Evolutionary conservation across 2,329 filamentous ascomycete genomes (phyloP).

Genomic region (Fusarium austroafricanum): DNA sequence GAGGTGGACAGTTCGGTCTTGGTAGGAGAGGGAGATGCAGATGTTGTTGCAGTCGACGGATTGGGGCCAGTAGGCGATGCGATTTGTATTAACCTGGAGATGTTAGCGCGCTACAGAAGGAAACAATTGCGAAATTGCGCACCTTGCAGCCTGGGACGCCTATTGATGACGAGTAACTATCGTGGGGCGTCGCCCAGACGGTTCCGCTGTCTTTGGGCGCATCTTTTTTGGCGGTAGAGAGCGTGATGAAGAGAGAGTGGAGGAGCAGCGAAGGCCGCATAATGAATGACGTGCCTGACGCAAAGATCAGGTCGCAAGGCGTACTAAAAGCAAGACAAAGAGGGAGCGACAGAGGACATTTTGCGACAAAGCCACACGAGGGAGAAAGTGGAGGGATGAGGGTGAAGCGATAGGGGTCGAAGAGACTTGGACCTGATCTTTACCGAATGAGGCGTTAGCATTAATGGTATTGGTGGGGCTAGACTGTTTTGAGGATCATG

Average conservation of each 20-base stretch:
- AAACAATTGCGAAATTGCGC: background rate
- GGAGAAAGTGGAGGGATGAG: background rate
- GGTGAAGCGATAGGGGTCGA: constrained; percentile 20
- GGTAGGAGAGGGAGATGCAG: constrained; percentile 64
- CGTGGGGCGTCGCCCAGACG: constrained; percentile 63
- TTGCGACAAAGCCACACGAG: constrained; percentile 35
- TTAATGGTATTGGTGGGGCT: background rate
- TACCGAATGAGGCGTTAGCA: constrained; percentile 1
- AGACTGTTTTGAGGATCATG: constrained; percentile 27
- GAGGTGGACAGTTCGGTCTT: constrained; percentile 66
- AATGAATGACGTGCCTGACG: constrained; percentile 19
- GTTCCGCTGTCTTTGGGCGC: constrained; percentile 32
- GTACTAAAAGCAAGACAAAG: constrained; percentile 19
- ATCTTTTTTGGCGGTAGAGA: background rate
- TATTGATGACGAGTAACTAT: constrained; percentile 67
- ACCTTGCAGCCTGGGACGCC: constrained; percentile 70
- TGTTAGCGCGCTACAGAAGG: background rate
- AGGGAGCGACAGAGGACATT: constrained; percentile 37
- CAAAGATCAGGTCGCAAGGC: background rate
- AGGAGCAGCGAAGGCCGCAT: constrained; percentile 28
- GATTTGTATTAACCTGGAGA: constrained; percentile 63
- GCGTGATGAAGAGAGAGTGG: constrained; percentile 20
- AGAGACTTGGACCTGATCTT: constrained; percentile 10
- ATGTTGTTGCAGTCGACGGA: constrained; percentile 66
- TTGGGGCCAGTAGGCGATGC: constrained; percentile 71